These are phyloP conservation scores for Kodamaea plutei DNA, from an alignment of 1,139 yeast species.

Conservation along the genomic window DNA sequence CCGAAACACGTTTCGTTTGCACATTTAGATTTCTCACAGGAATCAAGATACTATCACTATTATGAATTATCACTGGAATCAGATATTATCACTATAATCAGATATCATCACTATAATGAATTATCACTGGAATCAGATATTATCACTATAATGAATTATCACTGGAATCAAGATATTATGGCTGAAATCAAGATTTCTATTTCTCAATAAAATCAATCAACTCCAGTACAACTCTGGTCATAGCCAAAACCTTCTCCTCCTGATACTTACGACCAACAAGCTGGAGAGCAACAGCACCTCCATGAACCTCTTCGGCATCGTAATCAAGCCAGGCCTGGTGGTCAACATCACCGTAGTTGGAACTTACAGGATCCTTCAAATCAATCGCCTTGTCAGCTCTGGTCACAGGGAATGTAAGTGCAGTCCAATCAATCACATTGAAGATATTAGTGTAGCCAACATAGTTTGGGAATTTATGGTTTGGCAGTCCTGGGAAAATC, in stretches of 20 bases:
- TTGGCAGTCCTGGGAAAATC: slow-evolving; percentile 46
- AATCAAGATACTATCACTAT: too few relatives aligned
- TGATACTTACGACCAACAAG: slow-evolving; percentile 53
- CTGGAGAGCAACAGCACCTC: slow-evolving; percentile 66
- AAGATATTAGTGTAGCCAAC: slow-evolving; percentile 54
- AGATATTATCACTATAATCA: too few relatives aligned
- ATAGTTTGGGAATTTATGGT: slow-evolving; percentile 30
- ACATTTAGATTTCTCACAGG: too few relatives aligned
- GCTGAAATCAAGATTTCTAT: too few relatives aligned
- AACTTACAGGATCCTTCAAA: slow-evolving; percentile 14
- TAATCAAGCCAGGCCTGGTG: slow-evolving; percentile 27
- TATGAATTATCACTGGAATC: too few relatives aligned
- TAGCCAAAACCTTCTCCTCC: slow-evolving; percentile 54
- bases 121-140: too few relatives aligned
- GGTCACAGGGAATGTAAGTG: slow-evolving; percentile 58
- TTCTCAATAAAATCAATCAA: too few relatives aligned
- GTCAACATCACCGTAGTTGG: slow-evolving; percentile 11
- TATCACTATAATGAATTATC: too few relatives aligned
- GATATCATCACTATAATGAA: too few relatives aligned
- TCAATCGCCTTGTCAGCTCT: slow-evolving; percentile 45
- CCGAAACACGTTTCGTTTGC: too few relatives aligned
- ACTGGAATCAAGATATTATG: too few relatives aligned
- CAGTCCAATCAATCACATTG: slow-evolving; percentile 56
- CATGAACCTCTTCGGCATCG: slow-evolving; percentile 53
- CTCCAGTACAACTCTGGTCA: slow-evolving; percentile 26